A percentile compares a stretch with the other conserved stretches of the same genome.
Conservation (phyloP, 345 rosid species). For the Limnanthes douglasii region DNA sequence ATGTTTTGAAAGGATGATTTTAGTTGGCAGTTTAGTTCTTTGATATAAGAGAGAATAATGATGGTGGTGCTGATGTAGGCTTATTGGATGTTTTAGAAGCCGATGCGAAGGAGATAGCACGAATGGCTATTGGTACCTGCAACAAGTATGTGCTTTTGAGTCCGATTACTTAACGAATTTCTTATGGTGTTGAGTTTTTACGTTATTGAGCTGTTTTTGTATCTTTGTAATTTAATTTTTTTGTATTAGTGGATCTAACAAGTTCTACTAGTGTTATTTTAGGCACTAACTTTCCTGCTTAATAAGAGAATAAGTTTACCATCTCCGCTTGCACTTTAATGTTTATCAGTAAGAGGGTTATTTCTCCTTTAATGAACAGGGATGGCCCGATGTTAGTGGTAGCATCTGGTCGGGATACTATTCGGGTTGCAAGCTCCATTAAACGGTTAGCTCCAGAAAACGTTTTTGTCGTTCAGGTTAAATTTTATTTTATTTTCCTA, state of each 20-base stretch:
- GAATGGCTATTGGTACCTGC: conserved; percentile 43
- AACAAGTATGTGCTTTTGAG: conserved; percentile 24
- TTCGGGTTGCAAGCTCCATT: conserved; percentile 60
- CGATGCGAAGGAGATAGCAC: conserved; percentile 65
- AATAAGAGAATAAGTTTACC: too few relatives aligned
- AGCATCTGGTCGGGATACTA: conserved; percentile 84
- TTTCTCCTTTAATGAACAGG: conserved; percentile 23
- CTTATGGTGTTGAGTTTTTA: background rate
- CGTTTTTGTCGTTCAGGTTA: conserved; percentile 87
- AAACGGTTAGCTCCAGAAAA: conserved; percentile 58
- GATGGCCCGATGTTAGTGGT: conserved; percentile 78
- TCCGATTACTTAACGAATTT: background rate
- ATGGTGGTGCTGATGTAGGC: conserved; percentile 19
- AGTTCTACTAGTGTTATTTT: too few relatives aligned
- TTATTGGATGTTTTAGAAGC: conserved; percentile 43
- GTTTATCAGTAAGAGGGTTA: too few relatives aligned
- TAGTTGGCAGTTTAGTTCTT: background rate
- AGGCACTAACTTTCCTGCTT: too few relatives aligned
- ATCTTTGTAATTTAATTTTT: background rate
- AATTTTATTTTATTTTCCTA: conserved; percentile 4
- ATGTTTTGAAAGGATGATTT: background rate
- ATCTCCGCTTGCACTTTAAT: too few relatives aligned
- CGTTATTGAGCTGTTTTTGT: conserved; percentile 2
- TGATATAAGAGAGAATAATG: background rate
- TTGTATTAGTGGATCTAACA: too few relatives aligned